Base-by-base conservation (phyloP, 2,329 filamentous ascomycete species). In the Aureobasidium leucospermi region DNA sequence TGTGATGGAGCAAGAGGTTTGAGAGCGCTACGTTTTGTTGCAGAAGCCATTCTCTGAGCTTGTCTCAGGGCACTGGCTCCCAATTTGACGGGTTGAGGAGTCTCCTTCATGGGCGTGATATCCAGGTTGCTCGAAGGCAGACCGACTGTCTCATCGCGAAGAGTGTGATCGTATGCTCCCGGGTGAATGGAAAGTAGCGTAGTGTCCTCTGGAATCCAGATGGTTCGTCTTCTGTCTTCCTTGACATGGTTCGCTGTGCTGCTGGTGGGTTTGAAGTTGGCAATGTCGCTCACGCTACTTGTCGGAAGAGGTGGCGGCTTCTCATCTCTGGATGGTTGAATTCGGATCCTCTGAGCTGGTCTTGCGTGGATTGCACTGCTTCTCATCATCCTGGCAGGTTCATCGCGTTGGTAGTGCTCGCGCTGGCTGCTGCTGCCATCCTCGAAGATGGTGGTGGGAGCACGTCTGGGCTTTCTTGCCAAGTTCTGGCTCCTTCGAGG, bases 191-290 rank as follows among this genome's bases (percentile, higher is more conserved):
- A 80, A 63, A 79, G 68, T 29, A 80, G 69, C 1, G 77, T 78
- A 6, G 78, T 81, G 60, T 80, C 77, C 32, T 80, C 78, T 2
- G 78, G 78, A 11, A 80, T 72, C 64, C 78, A 81, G 47, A 81
- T 80, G 2, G 78, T 81, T 60, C 76, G 70, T 60, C 78, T 70
- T 57, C 78, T 71, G 16, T 77, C 73, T 64, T 77, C 78, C 53
- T 65, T 64, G 19, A 65, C 11, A 41, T 32, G 29, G 41, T 59
- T 53, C 31, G 13, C 38, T 8, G 51, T 48, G 19, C n/a, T 29
- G 39, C 28, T 42, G 23, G 34, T 42, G 15, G 45, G 38, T 15
- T 60, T 47, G 32, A 45, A 38, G 34, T 60, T 49, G 10, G 45
- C 32, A 15, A 58, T 58, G 19, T 48, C 55, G 13, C 19, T 46